Conservation (phyloP, 2,329 filamentous ascomycete species). For the Geosmithia morbida region DNA sequence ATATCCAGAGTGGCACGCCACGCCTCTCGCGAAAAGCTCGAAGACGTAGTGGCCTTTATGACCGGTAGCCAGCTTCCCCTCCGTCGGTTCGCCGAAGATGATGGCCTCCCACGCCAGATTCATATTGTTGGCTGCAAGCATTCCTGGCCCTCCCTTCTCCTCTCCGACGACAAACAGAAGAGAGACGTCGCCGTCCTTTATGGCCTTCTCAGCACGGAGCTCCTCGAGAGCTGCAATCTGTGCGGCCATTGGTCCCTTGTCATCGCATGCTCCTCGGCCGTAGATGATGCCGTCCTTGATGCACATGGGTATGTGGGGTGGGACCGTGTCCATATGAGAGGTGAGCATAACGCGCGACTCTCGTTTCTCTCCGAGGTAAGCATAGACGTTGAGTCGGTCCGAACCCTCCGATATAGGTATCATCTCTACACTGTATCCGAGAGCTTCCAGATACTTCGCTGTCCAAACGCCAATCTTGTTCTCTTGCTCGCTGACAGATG, state of each 20-base stretch:
- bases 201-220: slow-evolving; percentile 2
- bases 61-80: slow-evolving; percentile 52
- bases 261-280: slow-evolving; percentile 56
- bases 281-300: slow-evolving; percentile 25
- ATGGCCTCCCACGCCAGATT: slow-evolving; percentile 41
- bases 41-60: slow-evolving; percentile 57
- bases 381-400: slow-evolving; percentile 52
- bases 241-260: slow-evolving; percentile 37
- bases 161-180: slow-evolving; percentile 49
- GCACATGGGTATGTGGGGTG: slow-evolving; percentile 51
- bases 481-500: slow-evolving; percentile 25
- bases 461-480: slow-evolving; percentile 50
- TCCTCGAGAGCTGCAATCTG: slow-evolving; percentile 39
- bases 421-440: slow-evolving; percentile 19
- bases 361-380: slow-evolving; percentile 34
- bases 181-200: slow-evolving; percentile 22
- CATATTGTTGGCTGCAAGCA: slow-evolving; percentile 34
- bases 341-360: slow-evolving; percentile 44
- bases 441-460: slow-evolving; percentile 39
- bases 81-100: slow-evolving; percentile 63
- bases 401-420: slow-evolving; percentile 8
- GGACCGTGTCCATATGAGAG: slow-evolving; percentile 63
- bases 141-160: slow-evolving; percentile 52
- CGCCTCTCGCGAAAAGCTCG: slow-evolving; percentile 43
- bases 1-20: slow-evolving; percentile 25